Base-by-base conservation (phyloP, 2,329 filamentous ascomycete species). In the Penicillium sp. region DNA sequence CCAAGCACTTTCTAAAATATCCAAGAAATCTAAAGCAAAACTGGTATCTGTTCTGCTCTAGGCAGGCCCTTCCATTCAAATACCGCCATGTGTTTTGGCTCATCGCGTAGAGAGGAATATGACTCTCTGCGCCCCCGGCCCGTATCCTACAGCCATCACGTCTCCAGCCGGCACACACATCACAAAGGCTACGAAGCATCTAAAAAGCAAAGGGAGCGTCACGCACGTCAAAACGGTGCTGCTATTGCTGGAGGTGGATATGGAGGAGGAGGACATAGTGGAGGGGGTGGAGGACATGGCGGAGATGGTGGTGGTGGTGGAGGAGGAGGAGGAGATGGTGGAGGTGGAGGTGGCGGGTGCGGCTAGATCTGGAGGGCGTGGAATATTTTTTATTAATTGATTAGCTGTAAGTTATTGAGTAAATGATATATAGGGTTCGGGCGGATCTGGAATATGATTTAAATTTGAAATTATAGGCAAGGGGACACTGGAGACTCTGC, bases 81-180 rank as follows among this genome's bases (percentile, higher is more conserved):
- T 23, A 52, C 9, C 3, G 43, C 27, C 9, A 55, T 57, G 59
- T 63, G 59, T 40, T 60, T 61, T 21, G 25, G 58, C 9, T 48
- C 21, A 6, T 56, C 53, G 4, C 8, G 29, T 2, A 21, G 29
- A n/a, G 27, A 51, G 3, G 34, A 48, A 44, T 40, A 50, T 33
- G n/a, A 41, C 11, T 41, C 44, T n/a, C 49, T 43, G 16, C 51
- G 51, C 16, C 38, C 46, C 2, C 36, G 51, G 11, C 51, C 31
- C 21, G 43, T 27, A 10, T 19, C 34, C 8, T 51, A 55, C 31
- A 34, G 53, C 39, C 38, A 45, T 7, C 29, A 44, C 5, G 4
- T 25, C 45, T 47, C 57, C 23, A n/a, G 38, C 25, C 43, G 19
- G 9, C 50, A 53, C 11, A 44, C 16, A 10, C 48, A 57, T 9